A percentile compares a stretch with the other conserved stretches of the same genome.
Evolutionary conservation across 352 stramenopile species (phyloP).

Genomic region (Globisporangium abappressorium): DNA sequence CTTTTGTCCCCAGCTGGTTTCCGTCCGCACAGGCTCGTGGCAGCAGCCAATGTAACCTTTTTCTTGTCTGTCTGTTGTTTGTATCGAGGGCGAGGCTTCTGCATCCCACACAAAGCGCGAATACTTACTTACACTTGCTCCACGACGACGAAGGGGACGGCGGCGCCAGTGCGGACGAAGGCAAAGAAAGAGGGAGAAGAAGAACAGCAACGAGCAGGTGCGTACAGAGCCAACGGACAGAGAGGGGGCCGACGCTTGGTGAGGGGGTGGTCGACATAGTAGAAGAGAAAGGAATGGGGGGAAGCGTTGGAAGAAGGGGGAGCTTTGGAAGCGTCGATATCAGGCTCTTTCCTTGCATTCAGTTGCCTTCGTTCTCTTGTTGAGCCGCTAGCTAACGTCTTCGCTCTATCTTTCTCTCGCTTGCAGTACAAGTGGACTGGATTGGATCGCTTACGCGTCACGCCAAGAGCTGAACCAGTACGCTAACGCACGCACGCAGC

Average conservation of each 20-base stretch:
- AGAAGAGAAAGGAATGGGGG: not conserved
- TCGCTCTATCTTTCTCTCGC: not conserved
- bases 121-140: not conserved
- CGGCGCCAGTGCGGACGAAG: not conserved
- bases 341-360: not conserved
- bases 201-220: not conserved
- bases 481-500: not conserved
- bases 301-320: not conserved
- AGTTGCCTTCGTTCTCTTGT: not conserved
- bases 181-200: not conserved
- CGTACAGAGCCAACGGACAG: not conserved
- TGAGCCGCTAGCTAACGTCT: not conserved
- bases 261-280: not conserved
- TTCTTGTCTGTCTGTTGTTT: slow-evolving; percentile 4
- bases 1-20: slow-evolving; percentile 2
- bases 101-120: not conserved
- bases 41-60: slow-evolving; percentile 7
- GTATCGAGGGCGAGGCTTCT: not conserved
- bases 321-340: not conserved
- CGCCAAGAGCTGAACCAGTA: not conserved
- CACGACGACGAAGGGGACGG: not conserved
- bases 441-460: not conserved
- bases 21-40: not conserved
- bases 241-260: not conserved
- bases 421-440: not conserved